Base-by-base conservation (phyloP, 148 eudicot species). In the Camellia lanceoleosa region DNA sequence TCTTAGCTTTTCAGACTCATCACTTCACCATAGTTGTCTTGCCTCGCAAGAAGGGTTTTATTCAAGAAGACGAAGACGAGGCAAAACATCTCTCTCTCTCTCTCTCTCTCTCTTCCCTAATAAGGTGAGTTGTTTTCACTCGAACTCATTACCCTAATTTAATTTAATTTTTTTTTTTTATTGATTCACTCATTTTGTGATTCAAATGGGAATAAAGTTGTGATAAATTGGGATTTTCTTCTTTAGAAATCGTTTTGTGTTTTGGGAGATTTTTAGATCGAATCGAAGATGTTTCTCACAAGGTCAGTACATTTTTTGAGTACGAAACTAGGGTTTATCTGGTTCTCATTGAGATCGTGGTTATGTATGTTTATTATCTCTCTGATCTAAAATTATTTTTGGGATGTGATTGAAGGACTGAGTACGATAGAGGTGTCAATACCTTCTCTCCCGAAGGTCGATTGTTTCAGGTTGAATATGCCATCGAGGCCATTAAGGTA, bases 401-500 rank as follows among this genome's bases (percentile, higher is more conserved):
- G 65, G 74, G 3, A 56, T 74, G 55, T 77, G 68, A 49, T 73
- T 82, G 60, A 71, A 89, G 91, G 87, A 87, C 89, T 41, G 91
- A 89, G 66, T 89, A 87, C 76, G 91, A 89, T 80, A 83, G 91
- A 80, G 89, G 91, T 23, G 91, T 89, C 5, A 89, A 87, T 69
- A 87, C 91, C 64, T 89, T 89, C 85, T 89, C 91, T 52, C 91
- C 91, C 0, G 91, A 89, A 85, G 91, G 91, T 67, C 87, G 91
- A 38, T 76, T 89, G 85, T 87, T 89, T 78, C 91, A 89, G 71
- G 91, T 89, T 55, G 91, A 89, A 80, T 89, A 87, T 80, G 91
- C 91, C 59, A 89, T 89, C 78, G 91, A 89, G 46, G 99, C 99
- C 61, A 95, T 95, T 78, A 93, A 95, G 98, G 99, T 95, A 80